These are phyloP conservation scores for bread wheat (Triticum aestivum) DNA, from an alignment of 176 grass and related monocot genomes.

Conservation along the genomic window DNA sequence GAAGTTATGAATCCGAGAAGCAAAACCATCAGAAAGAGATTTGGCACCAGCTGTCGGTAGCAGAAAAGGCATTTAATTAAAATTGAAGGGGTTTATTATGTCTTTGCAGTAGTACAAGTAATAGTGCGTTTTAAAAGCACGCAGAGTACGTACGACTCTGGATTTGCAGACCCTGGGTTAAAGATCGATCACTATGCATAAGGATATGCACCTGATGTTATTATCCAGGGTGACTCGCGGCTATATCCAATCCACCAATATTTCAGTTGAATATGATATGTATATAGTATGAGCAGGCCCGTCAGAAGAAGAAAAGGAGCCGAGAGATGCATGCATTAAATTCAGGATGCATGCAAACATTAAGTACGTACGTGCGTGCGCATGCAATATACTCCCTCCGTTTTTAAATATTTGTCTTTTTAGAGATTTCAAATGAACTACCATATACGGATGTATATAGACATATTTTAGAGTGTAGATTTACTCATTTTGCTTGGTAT, in stretches of 20 bases:
- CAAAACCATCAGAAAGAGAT: background rate
- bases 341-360: background rate
- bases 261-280: background rate
- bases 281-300: background rate
- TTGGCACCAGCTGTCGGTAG: constrained; percentile 10
- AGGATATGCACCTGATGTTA: background rate
- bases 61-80: constrained; percentile 19
- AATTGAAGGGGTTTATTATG: constrained; percentile 21
- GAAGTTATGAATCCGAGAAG: background rate
- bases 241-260: background rate
- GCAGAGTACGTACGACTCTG: background rate
- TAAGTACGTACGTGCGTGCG: background rate
- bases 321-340: background rate
- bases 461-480: too few species aligned
- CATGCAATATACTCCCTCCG: background rate
- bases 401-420: too few species aligned
- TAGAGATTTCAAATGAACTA: too few species aligned
- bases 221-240: background rate
- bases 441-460: too few species aligned
- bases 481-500: too few species aligned
- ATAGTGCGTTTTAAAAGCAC: constrained; percentile 16
- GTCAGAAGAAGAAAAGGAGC: background rate
- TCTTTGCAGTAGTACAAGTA: constrained; percentile 15
- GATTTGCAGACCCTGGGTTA: constrained; percentile 3
- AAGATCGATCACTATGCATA: background rate